These are phyloP conservation scores for Tuber magnatum DNA, from an alignment of 495 filamentous ascomycete genomes.

Conservation along the genomic window DNA sequence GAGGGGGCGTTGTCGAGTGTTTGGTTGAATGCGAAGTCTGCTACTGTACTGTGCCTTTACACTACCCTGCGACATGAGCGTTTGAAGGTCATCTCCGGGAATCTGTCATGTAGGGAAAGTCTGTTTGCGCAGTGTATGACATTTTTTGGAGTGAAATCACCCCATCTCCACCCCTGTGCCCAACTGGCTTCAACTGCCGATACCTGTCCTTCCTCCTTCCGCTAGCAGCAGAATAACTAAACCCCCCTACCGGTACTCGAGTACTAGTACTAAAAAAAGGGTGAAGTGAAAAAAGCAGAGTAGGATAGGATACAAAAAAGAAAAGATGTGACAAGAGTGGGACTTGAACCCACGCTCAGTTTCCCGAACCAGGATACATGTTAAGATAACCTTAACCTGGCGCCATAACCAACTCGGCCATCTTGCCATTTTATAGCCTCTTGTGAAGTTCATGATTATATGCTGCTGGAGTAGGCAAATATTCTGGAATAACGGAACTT, in stretches of 20 bases:
- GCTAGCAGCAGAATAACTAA: neutral
- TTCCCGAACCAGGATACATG: slow-evolving; percentile 34
- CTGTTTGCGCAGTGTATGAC: too few species aligned
- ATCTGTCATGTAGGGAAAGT: too few species aligned
- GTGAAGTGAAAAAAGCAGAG: too few species aligned
- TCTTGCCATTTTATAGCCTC: slow-evolving; percentile 3
- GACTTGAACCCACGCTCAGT: slow-evolving; percentile 35
- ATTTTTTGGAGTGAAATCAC: neutral
- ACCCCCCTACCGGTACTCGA: too few species aligned
- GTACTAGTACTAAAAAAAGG: too few species aligned
- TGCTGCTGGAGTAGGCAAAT: neutral
- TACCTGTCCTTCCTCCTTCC: neutral
- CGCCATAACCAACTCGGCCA: slow-evolving; percentile 36
- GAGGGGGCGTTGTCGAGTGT: neutral
- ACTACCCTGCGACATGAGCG: neutral
- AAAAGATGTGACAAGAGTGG: slow-evolving; percentile 30
- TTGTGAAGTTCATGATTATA: neutral
- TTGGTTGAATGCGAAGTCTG: neutral
- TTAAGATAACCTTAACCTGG: slow-evolving; percentile 32
- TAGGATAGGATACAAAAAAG: neutral
- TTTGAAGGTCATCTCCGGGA: neutral
- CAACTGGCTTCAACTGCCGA: too few species aligned
- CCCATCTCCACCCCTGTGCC: too few species aligned
- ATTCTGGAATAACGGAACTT: too few species aligned
- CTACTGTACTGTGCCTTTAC: neutral